Evolutionary conservation across 1,284 basidiomycete genomes (phyloP), one percentile per base, ranked within the genome.

Genomic region (Malassezia psittaci): DNA sequence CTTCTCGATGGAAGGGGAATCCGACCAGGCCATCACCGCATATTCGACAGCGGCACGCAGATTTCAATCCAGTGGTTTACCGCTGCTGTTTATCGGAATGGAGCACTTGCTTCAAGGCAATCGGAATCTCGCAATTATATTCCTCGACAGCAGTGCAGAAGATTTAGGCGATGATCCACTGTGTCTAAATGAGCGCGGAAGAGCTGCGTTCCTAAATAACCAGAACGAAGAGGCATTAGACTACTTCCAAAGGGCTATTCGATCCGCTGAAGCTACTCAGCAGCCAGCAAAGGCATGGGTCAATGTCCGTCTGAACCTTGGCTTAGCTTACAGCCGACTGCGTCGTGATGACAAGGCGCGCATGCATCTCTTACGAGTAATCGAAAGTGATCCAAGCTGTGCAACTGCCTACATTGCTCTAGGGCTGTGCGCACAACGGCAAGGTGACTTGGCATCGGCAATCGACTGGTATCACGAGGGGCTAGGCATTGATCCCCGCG

Each of bases 31-130:
- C 1, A 88, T 98, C 43, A 96, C 90, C 0, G 91, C 94, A 1
- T 98, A 98, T 77, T 93, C 90, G 12, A 98, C 94, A 0, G 90
- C 89, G 48, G 87, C 90, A 2, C 80, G 91, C 33, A 85, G 96
- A 78, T 96, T 96, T 72, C 87, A 85, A 51, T 90, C 88, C 13
- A 90, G 90, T 1, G 90, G 96, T 76, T 79, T 98, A 6, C 90
- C 94, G 1, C 79, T 91, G 48, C 83, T 96, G 75, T 98, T 91
- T 73, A 89, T 98, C 46, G 94, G 93, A 2, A 96, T 96, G 89
- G 93, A 98, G 72, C 88, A 98, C 65, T 85, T 98, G 45, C 85
- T 87, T 69, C 80, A 96, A 6, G 87, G 86, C 42, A 90, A 94
- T 63, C 81, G 84, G 56, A 75, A 78, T 15, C 80, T 91, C 35